These are phyloP conservation scores for Fraxinus floribunda DNA, from an alignment of 305 asterid species.

Conservation along the genomic window DNA sequence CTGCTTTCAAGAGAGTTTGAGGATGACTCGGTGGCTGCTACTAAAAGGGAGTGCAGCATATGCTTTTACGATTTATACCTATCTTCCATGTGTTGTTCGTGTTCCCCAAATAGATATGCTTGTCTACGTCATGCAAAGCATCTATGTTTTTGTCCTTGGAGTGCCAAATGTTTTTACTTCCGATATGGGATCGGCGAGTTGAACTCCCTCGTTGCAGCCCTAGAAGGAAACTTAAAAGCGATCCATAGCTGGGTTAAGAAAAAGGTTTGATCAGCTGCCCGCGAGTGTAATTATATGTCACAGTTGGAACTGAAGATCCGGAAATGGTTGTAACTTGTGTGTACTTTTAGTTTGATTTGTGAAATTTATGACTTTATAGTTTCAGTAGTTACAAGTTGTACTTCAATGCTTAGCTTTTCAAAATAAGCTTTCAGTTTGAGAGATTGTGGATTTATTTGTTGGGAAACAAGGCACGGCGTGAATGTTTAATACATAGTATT, in stretches of 20 bases:
- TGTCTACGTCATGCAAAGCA: constrained; percentile 61
- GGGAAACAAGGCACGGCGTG: background rate
- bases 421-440: background rate
- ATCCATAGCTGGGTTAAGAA: constrained; percentile 38
- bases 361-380: background rate
- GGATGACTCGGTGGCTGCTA: constrained; percentile 30
- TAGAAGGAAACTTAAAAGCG: constrained; percentile 56
- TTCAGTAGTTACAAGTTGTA: background rate
- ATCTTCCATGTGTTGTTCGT: constrained; percentile 60
- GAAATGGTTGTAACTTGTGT: background rate
- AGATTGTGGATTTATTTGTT: background rate
- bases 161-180: constrained; percentile 38
- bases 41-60: constrained; percentile 59
- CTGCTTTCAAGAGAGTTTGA: constrained; percentile 37
- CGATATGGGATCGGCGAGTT: constrained; percentile 47
- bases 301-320: background rate
- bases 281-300: background rate
- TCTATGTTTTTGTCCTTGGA: constrained; percentile 63
- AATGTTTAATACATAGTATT: background rate
- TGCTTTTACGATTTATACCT: constrained; percentile 71
- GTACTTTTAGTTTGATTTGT: background rate
- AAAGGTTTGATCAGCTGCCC: constrained; percentile 28
- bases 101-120: constrained; percentile 58
- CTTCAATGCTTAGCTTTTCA: background rate
- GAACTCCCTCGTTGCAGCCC: constrained; percentile 58